phyloP scores from a whole-genome alignment of 78 protist genomes.

The Capsaspora owczarzaki region DNA sequence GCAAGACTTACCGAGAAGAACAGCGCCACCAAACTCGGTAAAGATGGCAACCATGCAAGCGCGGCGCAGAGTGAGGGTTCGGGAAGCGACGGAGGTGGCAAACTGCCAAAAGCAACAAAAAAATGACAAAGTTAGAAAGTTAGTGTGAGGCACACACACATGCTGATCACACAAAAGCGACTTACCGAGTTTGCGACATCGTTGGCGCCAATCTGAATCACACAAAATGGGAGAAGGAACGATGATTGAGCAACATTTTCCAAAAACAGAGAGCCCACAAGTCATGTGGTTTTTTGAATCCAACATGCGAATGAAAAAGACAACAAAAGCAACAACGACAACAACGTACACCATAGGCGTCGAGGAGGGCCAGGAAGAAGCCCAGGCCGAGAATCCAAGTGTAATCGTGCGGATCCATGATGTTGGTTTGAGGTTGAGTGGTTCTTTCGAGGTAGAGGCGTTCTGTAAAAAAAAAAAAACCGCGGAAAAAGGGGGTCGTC shows the following conservation, averaged over 20 bases:
- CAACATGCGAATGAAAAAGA: too few relatives aligned
- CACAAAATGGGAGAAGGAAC: too few relatives aligned
- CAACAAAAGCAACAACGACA: too few relatives aligned
- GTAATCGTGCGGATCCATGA: neutral
- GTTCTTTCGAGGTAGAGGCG: too few relatives aligned
- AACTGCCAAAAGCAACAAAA: constrained; percentile 12
- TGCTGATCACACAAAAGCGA: neutral
- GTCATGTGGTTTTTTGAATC: too few relatives aligned
- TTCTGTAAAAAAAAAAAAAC: too few relatives aligned
- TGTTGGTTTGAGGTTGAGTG: too few relatives aligned
- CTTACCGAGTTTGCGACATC: constrained; percentile 10
- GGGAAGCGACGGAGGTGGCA: constrained; percentile 15
- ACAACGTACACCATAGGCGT: constrained; percentile 24
- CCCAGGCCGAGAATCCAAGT: constrained; percentile 10
- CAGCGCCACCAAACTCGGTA: constrained; percentile 32
- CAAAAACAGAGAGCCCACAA: too few relatives aligned
- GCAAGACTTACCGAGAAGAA: constrained; percentile 19
- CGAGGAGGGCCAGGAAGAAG: constrained; percentile 1
- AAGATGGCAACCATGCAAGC: constrained; percentile 20
- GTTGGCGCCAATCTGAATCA: constrained; percentile 40
- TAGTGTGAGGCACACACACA: neutral
- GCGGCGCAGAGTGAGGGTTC: constrained; percentile 8
- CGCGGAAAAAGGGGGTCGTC: too few relatives aligned
- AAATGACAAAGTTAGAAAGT: neutral
- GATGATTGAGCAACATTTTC: too few relatives aligned